Evolutionary conservation across 352 stramenopile species (phyloP), one percentile per base, ranked within the genome.

Genomic region (Phytophthora lateralis): DNA sequence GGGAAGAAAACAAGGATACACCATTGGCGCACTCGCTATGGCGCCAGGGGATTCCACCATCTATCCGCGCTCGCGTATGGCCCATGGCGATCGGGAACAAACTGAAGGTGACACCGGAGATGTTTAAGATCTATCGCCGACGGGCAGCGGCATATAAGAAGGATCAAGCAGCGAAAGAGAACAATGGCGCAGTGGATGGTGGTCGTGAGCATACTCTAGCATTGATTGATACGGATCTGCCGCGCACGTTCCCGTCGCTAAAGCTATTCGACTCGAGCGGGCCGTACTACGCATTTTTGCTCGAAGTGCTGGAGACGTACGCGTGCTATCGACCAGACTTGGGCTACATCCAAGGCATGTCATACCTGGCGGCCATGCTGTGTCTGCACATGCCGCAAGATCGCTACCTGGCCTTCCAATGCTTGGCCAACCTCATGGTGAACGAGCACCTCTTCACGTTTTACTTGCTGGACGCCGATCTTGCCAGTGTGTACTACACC

Each of bases 331-430:
- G 89, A 3, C 89, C 89, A 4, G 89, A 97, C 37, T 62, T 96
- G 21, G 89, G 89, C 0, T 97, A 97, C 48, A 93, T 96, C 46
- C 89, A 97, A 49, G 89, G 89, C 24, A 96, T 97, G 88, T 93
- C 82, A 46, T 97, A 97, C 50, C 61, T 97, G 14, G 86, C 88
- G 0, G 89, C 89, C 10, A 75, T 96, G 65, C 44, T 97, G 18
- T 94, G 85, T 57, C 62, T 97, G 9, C 85, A 95, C 67, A 94
- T 96, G 76, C 83, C 86, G 0, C 77, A 88, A 52, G 83, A 95
- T 54, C 76, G 82, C 17, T 95, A 85, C 39, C 49, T 93, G 54
- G 71, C 81, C 3, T 96, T 96, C 68, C 87, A 96, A 58, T 95
- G 85, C 43, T 67, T 96, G 10, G 85, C 84, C 12, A 95, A 95